phyloP scores from a whole-genome alignment of 176 grass and related monocot genomes.

The Thinopyrum elongatum region DNA sequence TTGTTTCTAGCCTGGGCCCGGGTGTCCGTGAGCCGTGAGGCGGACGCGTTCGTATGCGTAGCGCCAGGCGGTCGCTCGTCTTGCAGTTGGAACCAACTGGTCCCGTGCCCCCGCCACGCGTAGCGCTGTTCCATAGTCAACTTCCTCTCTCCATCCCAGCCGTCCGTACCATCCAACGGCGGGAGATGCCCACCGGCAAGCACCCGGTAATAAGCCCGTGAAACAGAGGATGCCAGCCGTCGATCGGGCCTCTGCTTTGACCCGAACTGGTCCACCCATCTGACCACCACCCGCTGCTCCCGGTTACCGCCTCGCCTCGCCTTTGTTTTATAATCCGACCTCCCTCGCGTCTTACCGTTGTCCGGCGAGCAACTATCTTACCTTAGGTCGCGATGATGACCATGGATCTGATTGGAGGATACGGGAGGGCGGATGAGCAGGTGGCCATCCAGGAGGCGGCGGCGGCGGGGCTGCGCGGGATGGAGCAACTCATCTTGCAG shows the following conservation, averaged over 20 bases:
- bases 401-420: constrained; percentile 51
- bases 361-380: constrained; percentile 15
- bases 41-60: background rate
- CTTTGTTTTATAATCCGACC: constrained; percentile 26
- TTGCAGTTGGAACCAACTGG: constrained; percentile 9
- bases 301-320: background rate
- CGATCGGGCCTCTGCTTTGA: background rate
- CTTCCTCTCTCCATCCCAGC: background rate
- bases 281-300: background rate
- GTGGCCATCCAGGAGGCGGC: constrained; percentile 83
- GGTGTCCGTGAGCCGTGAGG: rapidly evolving
- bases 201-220: background rate
- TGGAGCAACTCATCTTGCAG: constrained; percentile 71
- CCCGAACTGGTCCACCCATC: background rate
- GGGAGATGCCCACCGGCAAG: background rate
- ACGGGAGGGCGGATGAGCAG: constrained; percentile 57
- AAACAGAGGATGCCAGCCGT: background rate
- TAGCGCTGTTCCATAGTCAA: constrained; percentile 19
- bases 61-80: background rate
- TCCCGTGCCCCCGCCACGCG: constrained; percentile 23
- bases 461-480: constrained; percentile 55
- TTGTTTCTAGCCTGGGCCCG: rapidly evolving
- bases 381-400: constrained; percentile 24
- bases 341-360: background rate
- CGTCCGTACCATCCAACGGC: constrained; percentile 27